Base-by-base conservation (phyloP, 495 filamentous ascomycete species). In the Aspergillus funiculosus region DNA sequence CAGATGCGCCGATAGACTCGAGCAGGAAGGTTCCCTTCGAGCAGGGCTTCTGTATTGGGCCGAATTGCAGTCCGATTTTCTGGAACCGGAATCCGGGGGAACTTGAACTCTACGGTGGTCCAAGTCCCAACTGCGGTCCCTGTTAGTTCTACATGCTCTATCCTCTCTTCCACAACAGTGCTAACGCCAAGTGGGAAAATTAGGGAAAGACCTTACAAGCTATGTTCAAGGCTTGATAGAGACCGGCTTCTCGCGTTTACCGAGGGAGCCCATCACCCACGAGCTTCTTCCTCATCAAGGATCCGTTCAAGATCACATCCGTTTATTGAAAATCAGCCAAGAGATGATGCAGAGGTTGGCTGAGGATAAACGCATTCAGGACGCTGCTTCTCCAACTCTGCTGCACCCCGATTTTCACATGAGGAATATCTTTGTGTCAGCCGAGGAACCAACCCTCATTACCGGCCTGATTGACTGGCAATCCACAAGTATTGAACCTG, bases 391-490 rank as follows among this genome's bases (percentile, higher is more conserved):
- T 0, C 67, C 61, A 19, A 53, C 52, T 34, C 39, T 72, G 6
- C 42, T 67, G 27, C 64, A 72, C 43, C 51, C 60, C 1, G 67
- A 73, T 46, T 53, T 72, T 9, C 56, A 71, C 39, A 68, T 63
- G 48, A 51, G 67, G 42, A 72, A 73, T 30, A 71, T 73, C 36
- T 71, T 59, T 39, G 61, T 74, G 31, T 70, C 64, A 26, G 51
- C 55, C 15, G 47, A 63, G 2, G 66, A 71, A 9, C 70, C 62
- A 32, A 62, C 66, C 7, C 9, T 60, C 8, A 58, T 75, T n/a
- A 66, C 63, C 2, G 53, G 57, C 21, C 42, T 74, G 0, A 61
- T 74, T 24, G 69, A 72, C 41, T 70, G 67, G 68, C 60, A 72
- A 54, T 60, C 55, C 18, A 44, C 63, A 5, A 63, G 59, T 32